Conservation (phyloP, 148 eudicot genomes). For the Nyssa sinensis region DNA sequence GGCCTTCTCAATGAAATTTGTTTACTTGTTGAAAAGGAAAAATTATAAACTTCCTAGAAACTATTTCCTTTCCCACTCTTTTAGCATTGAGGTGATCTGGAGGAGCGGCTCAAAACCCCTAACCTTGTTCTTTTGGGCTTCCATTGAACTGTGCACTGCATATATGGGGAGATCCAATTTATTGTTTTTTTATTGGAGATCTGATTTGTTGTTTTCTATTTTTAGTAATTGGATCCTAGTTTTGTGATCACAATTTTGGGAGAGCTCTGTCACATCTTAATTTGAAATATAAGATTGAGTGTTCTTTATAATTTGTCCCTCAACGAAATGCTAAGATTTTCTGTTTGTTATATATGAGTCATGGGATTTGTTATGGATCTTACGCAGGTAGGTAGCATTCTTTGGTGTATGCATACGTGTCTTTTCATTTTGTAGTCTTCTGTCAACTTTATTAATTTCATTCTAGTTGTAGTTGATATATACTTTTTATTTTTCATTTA, state of each 20-base stretch:
- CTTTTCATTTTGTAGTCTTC: not conserved
- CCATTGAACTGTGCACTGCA: too few relatives aligned
- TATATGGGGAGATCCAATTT: too few relatives aligned
- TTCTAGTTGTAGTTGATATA: not conserved
- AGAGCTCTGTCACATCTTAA: not conserved
- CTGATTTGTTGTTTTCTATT: too few relatives aligned
- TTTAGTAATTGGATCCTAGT: not conserved
- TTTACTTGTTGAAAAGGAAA: too few relatives aligned
- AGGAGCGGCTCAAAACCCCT: too few relatives aligned
- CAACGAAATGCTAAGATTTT: too few relatives aligned
- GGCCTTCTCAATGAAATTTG: too few relatives aligned
- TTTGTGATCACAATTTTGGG: not conserved
- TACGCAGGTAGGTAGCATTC: not conserved
- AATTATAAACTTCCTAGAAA: too few relatives aligned
- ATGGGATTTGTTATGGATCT: not conserved
- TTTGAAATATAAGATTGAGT: not conserved
- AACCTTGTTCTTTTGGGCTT: too few relatives aligned
- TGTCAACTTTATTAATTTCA: not conserved
- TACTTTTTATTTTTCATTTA: not conserved
- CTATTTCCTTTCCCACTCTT: too few relatives aligned
- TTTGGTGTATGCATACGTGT: not conserved
- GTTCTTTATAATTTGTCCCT: not conserved
- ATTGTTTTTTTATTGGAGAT: too few relatives aligned
- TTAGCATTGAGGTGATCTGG: too few relatives aligned
- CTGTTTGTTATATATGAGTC: not conserved